A percentile compares a stretch with the other conserved stretches of the same genome.
These are phyloP conservation scores for Centrapalus pauciflorus DNA, from an alignment of 129 eudicot species.

Conservation along the genomic window DNA sequence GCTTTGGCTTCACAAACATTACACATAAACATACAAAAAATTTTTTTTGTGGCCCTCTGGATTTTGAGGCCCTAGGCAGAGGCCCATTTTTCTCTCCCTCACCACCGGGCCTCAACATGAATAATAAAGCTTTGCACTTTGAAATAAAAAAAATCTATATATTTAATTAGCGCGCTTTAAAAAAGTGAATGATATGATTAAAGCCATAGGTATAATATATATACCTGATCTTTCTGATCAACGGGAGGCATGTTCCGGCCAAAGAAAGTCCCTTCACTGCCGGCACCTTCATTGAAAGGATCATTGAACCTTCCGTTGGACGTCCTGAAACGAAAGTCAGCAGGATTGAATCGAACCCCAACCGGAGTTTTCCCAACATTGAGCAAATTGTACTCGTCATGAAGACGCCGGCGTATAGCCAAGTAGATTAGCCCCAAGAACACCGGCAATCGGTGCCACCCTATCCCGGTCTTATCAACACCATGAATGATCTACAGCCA, in stretches of 20 bases:
- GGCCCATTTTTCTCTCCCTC: too few relatives aligned
- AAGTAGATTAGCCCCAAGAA: constrained; percentile 46
- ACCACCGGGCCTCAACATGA: too few relatives aligned
- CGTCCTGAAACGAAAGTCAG: constrained; percentile 32
- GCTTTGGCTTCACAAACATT: too few relatives aligned
- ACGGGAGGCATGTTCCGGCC: constrained; percentile 57
- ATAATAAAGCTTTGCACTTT: too few relatives aligned
- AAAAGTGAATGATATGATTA: too few relatives aligned
- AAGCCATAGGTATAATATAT: neutral
- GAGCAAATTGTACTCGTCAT: constrained; percentile 49
- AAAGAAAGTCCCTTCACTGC: constrained; percentile 44
- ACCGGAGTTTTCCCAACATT: constrained; percentile 39
- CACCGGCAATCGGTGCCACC: constrained; percentile 60
- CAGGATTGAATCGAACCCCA: constrained; percentile 27
- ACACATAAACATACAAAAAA: too few relatives aligned
- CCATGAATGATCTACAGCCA: constrained; percentile 47
- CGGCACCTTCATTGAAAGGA: constrained; percentile 34
- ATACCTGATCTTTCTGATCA: constrained; percentile 44
- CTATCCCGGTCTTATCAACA: constrained; percentile 34
- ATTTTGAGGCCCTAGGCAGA: too few relatives aligned
- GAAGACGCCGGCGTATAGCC: constrained; percentile 56
- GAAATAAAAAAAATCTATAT: too few relatives aligned
- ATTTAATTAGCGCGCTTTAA: too few relatives aligned
- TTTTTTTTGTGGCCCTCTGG: too few relatives aligned
- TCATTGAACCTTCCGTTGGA: constrained; percentile 38